Evolutionary conservation across 2,329 filamentous ascomycete species (phyloP), one percentile per base, ranked within the genome.

Genomic region (Parascedosporium putredinis): DNA sequence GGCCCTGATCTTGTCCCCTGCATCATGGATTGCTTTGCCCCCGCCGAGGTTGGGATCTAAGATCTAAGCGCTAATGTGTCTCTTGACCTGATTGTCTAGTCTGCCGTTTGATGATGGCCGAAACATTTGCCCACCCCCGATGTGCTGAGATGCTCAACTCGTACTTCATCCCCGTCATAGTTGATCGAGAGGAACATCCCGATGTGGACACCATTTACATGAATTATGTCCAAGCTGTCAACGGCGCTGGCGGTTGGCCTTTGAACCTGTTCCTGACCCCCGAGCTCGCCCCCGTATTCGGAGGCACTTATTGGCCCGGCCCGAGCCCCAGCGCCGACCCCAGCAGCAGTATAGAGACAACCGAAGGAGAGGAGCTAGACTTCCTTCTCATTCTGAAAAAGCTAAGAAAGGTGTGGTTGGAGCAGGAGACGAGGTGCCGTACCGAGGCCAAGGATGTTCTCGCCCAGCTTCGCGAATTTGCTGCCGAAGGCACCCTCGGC

Each of bases 201-300:
- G 90, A 97, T 62, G 81, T 97, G 55, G 93, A 98, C 62, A 83
- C 86, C 54, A 90, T 97, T 55, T 97, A 97, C 65, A 96, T 96
- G 88, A 95, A 95, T 69, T 98, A 95, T 65, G 84, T 95, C 36
- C 89, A 96, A 64, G 91, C 91, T 1, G 91, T 93, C 9, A 95
- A 86, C 52, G 89, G 86, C 18, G 84, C 80, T 2, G 91, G 89
- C 8, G 93, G 93, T 34, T 97, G 93, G 90, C 93, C 93, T 1
- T 70, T 97, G 53, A 97, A 96, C 61, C 83, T 95, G n/a, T 97
- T 98, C 63, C 76, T 97, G 25, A 98, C 93, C 0, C 89, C 93
- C 1, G 84, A 95, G 57, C 76, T 97, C 23, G 84, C 95, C 60
- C 93, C 93, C 1, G 86, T 98, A 8, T 97, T 96, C 66, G 93